These are phyloP conservation scores for Zopfochytrium polystomum DNA, from an alignment of 371 early-diverging fungal genomes.

Conservation along the genomic window DNA sequence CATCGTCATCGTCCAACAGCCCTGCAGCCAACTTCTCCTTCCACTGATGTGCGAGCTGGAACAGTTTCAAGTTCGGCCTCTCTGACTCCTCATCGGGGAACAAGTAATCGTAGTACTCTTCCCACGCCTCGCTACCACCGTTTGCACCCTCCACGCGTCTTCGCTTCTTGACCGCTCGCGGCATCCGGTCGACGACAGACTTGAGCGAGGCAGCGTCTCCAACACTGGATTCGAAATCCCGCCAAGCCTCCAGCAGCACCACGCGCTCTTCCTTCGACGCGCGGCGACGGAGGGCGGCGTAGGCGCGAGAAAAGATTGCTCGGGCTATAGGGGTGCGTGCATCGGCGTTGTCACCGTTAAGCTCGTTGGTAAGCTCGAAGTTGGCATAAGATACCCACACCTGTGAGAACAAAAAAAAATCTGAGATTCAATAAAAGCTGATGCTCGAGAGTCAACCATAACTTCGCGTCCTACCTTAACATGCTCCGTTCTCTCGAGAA, in stretches of 20 bases:
- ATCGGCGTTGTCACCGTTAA: slow-evolving; percentile 40
- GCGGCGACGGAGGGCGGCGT: slow-evolving; percentile 65
- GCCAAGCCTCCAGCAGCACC: slow-evolving; percentile 87
- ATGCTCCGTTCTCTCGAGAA: slow-evolving; percentile 84
- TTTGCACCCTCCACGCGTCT: slow-evolving; percentile 45
- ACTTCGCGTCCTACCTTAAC: slow-evolving; percentile 70
- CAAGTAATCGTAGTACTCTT: slow-evolving; percentile 96
- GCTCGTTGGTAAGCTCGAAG: slow-evolving; percentile 65
- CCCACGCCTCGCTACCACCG: slow-evolving; percentile 55
- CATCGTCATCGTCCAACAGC: slow-evolving; percentile 22
- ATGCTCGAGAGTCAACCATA: neutral
- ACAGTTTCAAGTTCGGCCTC: slow-evolving; percentile 78
- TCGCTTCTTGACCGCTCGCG: slow-evolving; percentile 87
- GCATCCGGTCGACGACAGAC: slow-evolving; percentile 70
- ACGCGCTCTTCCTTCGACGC: slow-evolving; percentile 62
- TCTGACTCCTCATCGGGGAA: slow-evolving; percentile 93
- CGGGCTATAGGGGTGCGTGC: slow-evolving; percentile 56
- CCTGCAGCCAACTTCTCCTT: slow-evolving; percentile 49
- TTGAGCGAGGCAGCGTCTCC: slow-evolving; percentile 46
- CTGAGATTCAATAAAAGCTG: too few relatives aligned
- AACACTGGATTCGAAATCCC: slow-evolving; percentile 76
- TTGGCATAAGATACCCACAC: slow-evolving; percentile 91
- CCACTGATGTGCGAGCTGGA: slow-evolving; percentile 92
- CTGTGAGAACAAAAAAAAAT: too few relatives aligned
- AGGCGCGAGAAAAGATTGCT: slow-evolving; percentile 68